Evolutionary conservation across 345 rosid species (phyloP), one percentile per base, ranked within the genome.

Genomic region (Mallotus nudiflorus): DNA sequence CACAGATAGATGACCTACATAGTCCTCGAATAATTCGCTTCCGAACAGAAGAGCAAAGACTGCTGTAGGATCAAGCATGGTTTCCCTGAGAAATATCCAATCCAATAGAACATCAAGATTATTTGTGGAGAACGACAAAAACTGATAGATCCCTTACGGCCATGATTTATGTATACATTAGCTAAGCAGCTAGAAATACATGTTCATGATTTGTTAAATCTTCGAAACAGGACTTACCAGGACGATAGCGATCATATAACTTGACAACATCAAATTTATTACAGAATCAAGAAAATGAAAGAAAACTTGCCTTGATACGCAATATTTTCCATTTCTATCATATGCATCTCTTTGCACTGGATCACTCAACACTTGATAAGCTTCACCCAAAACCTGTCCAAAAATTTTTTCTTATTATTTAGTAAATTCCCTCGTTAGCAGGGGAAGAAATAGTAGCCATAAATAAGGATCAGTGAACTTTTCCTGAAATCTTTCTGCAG

Each of bases 11-110:
- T 94, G 97, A 45, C 98, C 98, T 37, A 94, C 72, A 82, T 94
- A 94, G 66, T 94, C 93, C 85, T 94, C 96, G 61, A 94, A 94
- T 57, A 88, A 80, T 68, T 94, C 98, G 70, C 98, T 95, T 75
- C 99, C 97, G 64, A 95, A 95, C 33, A 95, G 93, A 78, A 95
- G 90, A 53, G 97, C 90, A 76, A 91, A 95, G 28, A 90, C 88
- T 37, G 97, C 89, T 3, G 87, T 89, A 1, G 98, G 92, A 53
- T 94, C 98, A 69, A 95, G 85, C 82, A 95, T 90, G 60, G 87
- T 75, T 57, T 91, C 97, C 75, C 97, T 91, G 85, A 42, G 25
- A 86, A 42, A 42, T 54, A 50, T n/a, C n/a, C n/a, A n/a, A n/a
- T n/a, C n/a, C n/a, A n/a, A n/a, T 20, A 24, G 18, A 55, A 69